Percentiles rank a stretch among this genome's conserved stretches.
Evolutionary conservation across 2,329 filamentous ascomycete species (phyloP).

Genomic region (Diplodia corticola): DNA sequence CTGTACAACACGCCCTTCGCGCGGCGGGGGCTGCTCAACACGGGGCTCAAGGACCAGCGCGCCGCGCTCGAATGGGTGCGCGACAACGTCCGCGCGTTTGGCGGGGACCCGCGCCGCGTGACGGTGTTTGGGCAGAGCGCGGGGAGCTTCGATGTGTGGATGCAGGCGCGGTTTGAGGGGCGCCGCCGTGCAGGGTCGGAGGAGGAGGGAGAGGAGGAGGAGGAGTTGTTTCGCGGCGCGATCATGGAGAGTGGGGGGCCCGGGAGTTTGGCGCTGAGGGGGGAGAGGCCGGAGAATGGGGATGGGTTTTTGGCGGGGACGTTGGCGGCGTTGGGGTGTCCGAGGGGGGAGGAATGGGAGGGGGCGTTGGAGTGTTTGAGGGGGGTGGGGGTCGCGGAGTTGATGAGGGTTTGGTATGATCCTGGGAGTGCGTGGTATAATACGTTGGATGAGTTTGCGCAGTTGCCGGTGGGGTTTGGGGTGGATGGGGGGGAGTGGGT

Average conservation of each 20-base stretch:
- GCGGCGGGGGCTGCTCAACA: constrained; percentile 54
- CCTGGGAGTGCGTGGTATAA: background rate
- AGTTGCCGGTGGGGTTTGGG: constrained; percentile 4
- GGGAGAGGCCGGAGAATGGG: constrained; percentile 32
- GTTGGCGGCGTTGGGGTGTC: constrained; percentile 15
- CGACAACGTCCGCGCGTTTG: constrained; percentile 46
- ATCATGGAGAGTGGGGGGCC: constrained; percentile 44
- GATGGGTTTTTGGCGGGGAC: constrained; percentile 33
- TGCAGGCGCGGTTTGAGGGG: constrained; percentile 34
- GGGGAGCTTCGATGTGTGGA: constrained; percentile 41
- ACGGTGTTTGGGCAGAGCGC: constrained; percentile 42
- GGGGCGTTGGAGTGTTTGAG: constrained; percentile 1
- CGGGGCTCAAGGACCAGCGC: constrained; percentile 50
- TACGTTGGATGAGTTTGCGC: constrained; percentile 8
- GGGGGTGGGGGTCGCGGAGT: constrained; percentile 26
- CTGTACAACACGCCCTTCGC: constrained; percentile 55
- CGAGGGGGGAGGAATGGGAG: background rate
- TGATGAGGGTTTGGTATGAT: constrained; percentile 24
- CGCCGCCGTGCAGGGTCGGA: constrained; percentile 26
- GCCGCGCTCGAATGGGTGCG: constrained; percentile 49
- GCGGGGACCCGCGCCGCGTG: constrained; percentile 40
- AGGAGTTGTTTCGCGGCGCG: constrained; percentile 41
- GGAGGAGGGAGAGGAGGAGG: constrained; percentile 43
- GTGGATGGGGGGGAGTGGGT: constrained; percentile 9
- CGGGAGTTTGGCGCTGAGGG: constrained; percentile 34